phyloP scores from a whole-genome alignment of 768 basidiomycete genomes.

The Leucocoprinus leucothites region DNA sequence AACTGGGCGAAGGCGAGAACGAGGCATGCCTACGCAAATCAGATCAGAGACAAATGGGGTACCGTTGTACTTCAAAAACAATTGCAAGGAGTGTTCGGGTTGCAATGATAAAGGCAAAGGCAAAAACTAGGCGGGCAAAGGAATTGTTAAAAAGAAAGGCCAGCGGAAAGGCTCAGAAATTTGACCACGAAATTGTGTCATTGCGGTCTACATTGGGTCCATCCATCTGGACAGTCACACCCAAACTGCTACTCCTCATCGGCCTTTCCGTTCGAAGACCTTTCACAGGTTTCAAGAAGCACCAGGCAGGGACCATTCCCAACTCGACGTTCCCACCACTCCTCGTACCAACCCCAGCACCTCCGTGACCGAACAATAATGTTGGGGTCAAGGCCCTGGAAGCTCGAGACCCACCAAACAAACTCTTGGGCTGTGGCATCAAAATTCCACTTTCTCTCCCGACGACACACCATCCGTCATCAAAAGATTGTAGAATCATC shows the following conservation, averaged over 20 bases:
- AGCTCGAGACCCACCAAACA: conserved; percentile 27
- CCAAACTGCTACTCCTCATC: conserved; percentile 59
- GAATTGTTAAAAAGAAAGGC: neutral
- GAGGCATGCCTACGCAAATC: too few relatives aligned
- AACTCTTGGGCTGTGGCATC: conserved; percentile 30
- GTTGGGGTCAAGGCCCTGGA: conserved; percentile 15
- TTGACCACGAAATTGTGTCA: conserved; percentile 68
- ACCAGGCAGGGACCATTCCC: conserved; percentile 76
- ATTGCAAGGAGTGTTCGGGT: too few relatives aligned
- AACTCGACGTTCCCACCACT: conserved; percentile 46
- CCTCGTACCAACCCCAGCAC: neutral
- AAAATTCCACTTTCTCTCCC: conserved; percentile 43
- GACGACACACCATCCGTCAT: conserved; percentile 81
- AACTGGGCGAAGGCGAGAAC: too few relatives aligned
- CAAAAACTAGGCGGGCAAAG: neutral
- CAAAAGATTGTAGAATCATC: conserved; percentile 61
- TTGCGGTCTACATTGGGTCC: conserved; percentile 38
- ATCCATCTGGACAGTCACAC: conserved; percentile 56
- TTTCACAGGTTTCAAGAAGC: conserved; percentile 62
- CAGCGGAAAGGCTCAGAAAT: conserved; percentile 37
- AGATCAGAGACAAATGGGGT: too few relatives aligned
- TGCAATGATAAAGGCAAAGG: neutral
- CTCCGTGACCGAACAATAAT: conserved; percentile 12
- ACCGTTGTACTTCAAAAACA: too few relatives aligned
- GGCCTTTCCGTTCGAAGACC: conserved; percentile 63